These are phyloP conservation scores for Hemileia vastatrix DNA, from an alignment of 1,284 basidiomycete genomes.

Conservation along the genomic window DNA sequence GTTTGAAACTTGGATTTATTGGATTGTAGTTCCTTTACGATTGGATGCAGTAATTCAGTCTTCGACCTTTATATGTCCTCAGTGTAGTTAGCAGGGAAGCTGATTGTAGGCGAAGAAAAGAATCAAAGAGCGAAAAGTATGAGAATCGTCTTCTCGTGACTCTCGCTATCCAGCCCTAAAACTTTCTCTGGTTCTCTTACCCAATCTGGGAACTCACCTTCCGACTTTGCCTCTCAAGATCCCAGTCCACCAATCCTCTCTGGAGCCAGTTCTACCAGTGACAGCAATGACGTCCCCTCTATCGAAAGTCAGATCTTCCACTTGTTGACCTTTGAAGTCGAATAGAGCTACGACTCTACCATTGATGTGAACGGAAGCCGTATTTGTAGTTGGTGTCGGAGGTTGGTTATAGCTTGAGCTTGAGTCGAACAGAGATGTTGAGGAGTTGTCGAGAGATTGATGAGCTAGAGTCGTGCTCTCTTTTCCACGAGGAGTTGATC, in stretches of 20 bases:
- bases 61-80: no score
- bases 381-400: slow-evolving; percentile 2
- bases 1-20: no score
- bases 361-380: not conserved
- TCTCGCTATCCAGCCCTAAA: no score
- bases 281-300: slow-evolving; percentile 72
- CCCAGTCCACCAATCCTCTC: slow-evolving; percentile 38
- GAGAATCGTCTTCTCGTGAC: no score
- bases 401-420: not conserved
- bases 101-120: no score
- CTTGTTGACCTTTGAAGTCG: slow-evolving; percentile 45
- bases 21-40: no score
- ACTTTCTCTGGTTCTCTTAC: no score
- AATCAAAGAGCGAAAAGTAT: no score
- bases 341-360: slow-evolving; percentile 6
- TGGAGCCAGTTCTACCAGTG: slow-evolving; percentile 55
- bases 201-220: slow-evolving; percentile 11
- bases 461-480: not conserved
- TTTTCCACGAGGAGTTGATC: no score
- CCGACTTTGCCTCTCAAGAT: slow-evolving; percentile 24
- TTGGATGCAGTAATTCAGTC: no score
- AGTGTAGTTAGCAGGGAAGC: no score
- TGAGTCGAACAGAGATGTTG: not conserved
- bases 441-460: slow-evolving; percentile 2
- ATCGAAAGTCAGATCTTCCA: slow-evolving; percentile 70